Conservation (phyloP, 148 eudicot genomes). For the Salicornia ramosissima region DNA sequence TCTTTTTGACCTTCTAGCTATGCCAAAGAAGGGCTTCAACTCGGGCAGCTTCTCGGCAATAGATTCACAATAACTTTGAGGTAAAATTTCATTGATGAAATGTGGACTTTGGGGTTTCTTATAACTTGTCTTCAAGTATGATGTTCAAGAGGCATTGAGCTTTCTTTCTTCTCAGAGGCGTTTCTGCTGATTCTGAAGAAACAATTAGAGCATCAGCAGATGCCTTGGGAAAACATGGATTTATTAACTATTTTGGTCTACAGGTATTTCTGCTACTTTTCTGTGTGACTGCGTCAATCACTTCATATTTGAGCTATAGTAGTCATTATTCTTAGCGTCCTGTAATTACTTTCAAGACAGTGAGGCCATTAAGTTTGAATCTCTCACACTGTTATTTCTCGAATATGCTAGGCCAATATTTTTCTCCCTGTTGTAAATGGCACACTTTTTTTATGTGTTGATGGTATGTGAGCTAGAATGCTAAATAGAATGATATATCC, state of each 20-base stretch:
- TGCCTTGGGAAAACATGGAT: slow-evolving; percentile 75
- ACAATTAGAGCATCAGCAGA: slow-evolving; percentile 65
- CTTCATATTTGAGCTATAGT: background rate
- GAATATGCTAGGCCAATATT: background rate
- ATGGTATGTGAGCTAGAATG: slow-evolving; percentile 2
- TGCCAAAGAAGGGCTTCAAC: slow-evolving; percentile 84
- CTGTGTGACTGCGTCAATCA: background rate
- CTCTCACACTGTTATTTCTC: background rate
- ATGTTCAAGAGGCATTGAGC: background rate
- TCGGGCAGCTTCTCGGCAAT: slow-evolving; percentile 90
- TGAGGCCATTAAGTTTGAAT: background rate
- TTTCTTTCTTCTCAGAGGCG: slow-evolving; percentile 50
- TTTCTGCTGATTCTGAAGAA: slow-evolving; percentile 76
- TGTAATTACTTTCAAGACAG: background rate
- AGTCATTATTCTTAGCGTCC: background rate
- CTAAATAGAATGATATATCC: slow-evolving; percentile 12
- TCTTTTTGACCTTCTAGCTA: slow-evolving; percentile 47
- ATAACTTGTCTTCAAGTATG: background rate
- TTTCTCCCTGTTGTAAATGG: background rate
- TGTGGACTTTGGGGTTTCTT: background rate
- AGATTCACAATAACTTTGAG: slow-evolving; percentile 82
- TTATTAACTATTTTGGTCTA: slow-evolving; percentile 89
- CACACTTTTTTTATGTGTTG: background rate
- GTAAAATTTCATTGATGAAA: slow-evolving; percentile 27
- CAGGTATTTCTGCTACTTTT: slow-evolving; percentile 44